Conservation (phyloP, 1,284 basidiomycete genomes). For the Chondrostereum purpureum region DNA sequence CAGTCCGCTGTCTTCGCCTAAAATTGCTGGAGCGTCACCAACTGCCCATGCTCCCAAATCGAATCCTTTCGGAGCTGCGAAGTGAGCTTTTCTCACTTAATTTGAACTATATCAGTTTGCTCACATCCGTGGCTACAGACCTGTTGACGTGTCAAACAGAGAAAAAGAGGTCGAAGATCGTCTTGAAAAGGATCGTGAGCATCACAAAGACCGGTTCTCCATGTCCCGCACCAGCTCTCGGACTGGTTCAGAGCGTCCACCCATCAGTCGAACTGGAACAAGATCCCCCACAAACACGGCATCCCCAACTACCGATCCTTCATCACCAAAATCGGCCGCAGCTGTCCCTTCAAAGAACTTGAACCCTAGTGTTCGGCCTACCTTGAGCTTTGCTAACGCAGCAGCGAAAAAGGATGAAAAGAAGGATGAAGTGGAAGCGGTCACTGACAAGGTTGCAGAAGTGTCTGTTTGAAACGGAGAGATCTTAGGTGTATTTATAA, state of each 20-base stretch:
- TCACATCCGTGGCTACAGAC: constrained; percentile 36
- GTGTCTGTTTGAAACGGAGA: constrained; percentile 22
- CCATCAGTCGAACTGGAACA: constrained; percentile 24
- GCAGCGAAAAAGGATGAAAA: constrained; percentile 34
- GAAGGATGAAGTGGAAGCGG: constrained; percentile 21
- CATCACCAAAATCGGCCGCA: constrained; percentile 24
- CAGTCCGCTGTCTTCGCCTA: constrained; percentile 71
- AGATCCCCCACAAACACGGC: constrained; percentile 29
- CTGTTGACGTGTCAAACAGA: constrained; percentile 75
- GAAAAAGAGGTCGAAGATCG: constrained; percentile 73
- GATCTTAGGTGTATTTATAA: not conserved
- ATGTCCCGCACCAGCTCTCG: constrained; percentile 72
- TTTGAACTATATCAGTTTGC: constrained; percentile 4
- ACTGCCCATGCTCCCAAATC: constrained; percentile 37
- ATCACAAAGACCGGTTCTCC: constrained; percentile 44
- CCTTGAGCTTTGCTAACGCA: constrained; percentile 66
- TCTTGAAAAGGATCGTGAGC: constrained; percentile 59
- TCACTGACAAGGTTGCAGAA: constrained; percentile 35
- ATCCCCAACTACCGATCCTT: constrained; percentile 26
- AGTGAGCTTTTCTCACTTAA: constrained; percentile 33
- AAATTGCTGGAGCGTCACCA: constrained; percentile 48
- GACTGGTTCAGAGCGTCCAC: constrained; percentile 48
- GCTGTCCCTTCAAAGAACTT: constrained; percentile 17
- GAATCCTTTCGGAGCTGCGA: constrained; percentile 87
- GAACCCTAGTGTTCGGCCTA: constrained; percentile 48